Evolutionary conservation across 768 basidiomycete species (phyloP).

Genomic region (Terana coerulea): DNA sequence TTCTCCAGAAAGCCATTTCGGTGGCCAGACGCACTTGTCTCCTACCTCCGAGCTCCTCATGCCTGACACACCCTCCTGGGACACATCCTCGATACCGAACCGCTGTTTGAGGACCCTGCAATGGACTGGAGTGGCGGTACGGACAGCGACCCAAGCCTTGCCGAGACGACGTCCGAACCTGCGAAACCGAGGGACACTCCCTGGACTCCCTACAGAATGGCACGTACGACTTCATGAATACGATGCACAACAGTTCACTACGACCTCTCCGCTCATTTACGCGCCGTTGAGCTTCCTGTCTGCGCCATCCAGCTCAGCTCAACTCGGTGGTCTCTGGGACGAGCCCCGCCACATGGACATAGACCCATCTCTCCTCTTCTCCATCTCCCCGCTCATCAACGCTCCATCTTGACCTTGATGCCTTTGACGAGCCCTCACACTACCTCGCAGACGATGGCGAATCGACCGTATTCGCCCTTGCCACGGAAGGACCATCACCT

Average conservation of each 20-base stretch:
- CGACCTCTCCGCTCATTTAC: constrained; percentile 8
- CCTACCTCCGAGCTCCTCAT: constrained; percentile 8
- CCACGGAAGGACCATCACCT: neutral
- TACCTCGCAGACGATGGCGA: too few relatives aligned
- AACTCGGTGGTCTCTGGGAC: constrained; percentile 4
- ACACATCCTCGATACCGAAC: neutral
- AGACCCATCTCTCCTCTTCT: neutral
- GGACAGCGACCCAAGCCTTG: neutral
- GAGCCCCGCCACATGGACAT: constrained; percentile 4
- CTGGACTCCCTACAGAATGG: constrained; percentile 5
- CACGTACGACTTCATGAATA: neutral
- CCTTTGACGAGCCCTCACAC: neutral
- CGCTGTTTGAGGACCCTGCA: neutral
- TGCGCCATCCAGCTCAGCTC: neutral
- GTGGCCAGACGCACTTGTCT: too few relatives aligned
- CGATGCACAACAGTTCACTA: neutral
- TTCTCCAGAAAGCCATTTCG: too few relatives aligned
- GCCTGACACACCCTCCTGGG: constrained; percentile 2
- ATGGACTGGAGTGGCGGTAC: constrained; percentile 7
- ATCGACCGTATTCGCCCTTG: neutral
- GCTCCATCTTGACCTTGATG: neutral
- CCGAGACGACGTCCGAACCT: too few relatives aligned
- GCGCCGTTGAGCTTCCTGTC: neutral
- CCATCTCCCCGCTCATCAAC: constrained; percentile 3
- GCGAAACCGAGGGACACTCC: constrained; percentile 2